Evolutionary conservation across 208 protist genomes (phyloP).

Genomic region (Lotmaria passim): DNA sequence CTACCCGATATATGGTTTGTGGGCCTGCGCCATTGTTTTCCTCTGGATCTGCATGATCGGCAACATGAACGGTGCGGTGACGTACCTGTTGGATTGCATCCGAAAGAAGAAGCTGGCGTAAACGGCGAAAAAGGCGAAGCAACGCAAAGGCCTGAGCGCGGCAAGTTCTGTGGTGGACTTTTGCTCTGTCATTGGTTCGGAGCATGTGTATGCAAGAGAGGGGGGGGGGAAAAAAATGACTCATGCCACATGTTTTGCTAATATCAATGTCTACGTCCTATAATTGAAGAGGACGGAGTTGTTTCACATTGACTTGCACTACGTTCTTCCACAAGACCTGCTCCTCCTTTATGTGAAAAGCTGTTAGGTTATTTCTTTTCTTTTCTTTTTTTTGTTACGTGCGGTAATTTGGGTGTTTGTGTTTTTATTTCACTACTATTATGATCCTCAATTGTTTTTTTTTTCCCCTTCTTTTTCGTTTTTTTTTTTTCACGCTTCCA

Average conservation of each 20-base stretch:
- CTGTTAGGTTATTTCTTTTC: no score
- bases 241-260: no score
- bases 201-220: no score
- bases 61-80: conserved; percentile 33
- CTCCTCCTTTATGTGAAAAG: no score
- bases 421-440: neutral
- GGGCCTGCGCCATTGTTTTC: conserved; percentile 33
- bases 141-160: no score
- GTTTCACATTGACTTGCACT: no score
- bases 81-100: conserved; percentile 18
- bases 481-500: neutral
- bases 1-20: conserved; percentile 52
- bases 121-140: neutral
- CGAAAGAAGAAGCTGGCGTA: conserved; percentile 24
- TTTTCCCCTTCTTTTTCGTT: neutral
- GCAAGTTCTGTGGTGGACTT: no score
- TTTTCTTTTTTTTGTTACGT: conserved; percentile 7
- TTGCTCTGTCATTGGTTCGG: no score
- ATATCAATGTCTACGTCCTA: no score
- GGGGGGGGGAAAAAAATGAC: no score
- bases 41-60: conserved; percentile 29
- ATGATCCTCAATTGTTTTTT: neutral
- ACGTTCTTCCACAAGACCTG: no score
- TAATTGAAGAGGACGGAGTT: no score
- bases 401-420: neutral